These are phyloP conservation scores for Penicillium sumatraense DNA, from an alignment of 2,329 filamentous ascomycete species.

Conservation along the genomic window DNA sequence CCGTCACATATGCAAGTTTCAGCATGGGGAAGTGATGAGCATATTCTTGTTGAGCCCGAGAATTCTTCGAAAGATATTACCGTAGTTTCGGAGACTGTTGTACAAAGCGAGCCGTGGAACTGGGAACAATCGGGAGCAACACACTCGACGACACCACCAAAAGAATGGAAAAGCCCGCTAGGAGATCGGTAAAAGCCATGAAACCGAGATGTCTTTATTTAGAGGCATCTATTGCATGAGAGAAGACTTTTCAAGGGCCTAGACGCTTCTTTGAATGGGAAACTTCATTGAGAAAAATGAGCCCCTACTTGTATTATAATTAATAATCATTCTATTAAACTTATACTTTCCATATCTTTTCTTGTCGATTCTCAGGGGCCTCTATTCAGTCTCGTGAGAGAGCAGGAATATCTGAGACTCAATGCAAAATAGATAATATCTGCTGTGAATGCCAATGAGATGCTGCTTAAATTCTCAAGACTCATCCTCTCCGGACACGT, in stretches of 20 bases:
- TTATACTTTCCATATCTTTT: no score
- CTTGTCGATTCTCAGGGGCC: no score
- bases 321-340: no score
- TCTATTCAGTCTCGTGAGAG: no score
- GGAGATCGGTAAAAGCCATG: neutral
- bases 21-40: constrained; percentile 37
- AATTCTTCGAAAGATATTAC: constrained; percentile 26
- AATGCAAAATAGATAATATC: no score
- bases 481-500: no score
- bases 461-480: no score
- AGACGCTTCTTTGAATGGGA: no score
- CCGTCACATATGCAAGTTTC: constrained; percentile 21
- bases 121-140: neutral
- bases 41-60: constrained; percentile 21
- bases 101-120: constrained; percentile 27
- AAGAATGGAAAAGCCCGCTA: constrained; percentile 13
- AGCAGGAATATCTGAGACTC: no score
- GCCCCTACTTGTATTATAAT: no score
- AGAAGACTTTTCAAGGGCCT: neutral
- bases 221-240: neutral
- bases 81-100: constrained; percentile 31
- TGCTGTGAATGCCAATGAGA: no score
- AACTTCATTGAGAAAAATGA: no score
- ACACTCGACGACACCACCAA: constrained; percentile 15
- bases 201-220: neutral